phyloP scores from a whole-genome alignment of 2,329 filamentous ascomycete genomes.

The Neofusicoccum cordaticola region DNA sequence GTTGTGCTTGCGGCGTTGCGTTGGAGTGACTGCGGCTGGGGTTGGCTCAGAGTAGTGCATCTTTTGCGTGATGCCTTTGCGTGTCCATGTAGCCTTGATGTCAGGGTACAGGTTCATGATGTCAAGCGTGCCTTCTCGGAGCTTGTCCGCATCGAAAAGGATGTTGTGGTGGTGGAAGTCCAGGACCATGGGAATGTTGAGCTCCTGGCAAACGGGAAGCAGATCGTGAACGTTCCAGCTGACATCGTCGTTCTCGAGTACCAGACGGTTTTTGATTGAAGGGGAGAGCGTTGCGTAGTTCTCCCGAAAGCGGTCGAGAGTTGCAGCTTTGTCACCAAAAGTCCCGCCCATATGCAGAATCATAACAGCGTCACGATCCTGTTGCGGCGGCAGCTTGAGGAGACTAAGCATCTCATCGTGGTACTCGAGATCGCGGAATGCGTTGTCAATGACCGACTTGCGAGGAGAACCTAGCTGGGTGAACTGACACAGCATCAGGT shows the following conservation, averaged over 20 bases:
- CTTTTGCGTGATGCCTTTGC: slow-evolving; percentile 84
- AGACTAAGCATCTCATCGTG: slow-evolving; percentile 82
- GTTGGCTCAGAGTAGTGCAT: slow-evolving; percentile 94
- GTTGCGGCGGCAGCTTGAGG: slow-evolving; percentile 72
- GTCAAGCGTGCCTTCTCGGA: slow-evolving; percentile 81
- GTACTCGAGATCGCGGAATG: slow-evolving; percentile 80
- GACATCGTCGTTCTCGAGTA: slow-evolving; percentile 93
- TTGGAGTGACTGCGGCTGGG: slow-evolving; percentile 70
- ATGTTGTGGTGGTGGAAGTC: slow-evolving; percentile 98
- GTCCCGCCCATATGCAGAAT: slow-evolving; percentile 90
- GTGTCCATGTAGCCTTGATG: slow-evolving; percentile 79
- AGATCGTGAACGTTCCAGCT: slow-evolving; percentile 90
- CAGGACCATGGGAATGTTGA: slow-evolving; percentile 89
- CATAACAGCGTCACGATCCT: slow-evolving; percentile 85
- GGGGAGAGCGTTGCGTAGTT: slow-evolving; percentile 68
- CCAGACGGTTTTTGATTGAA: slow-evolving; percentile 73
- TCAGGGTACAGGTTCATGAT: slow-evolving; percentile 72
- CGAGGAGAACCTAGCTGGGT: slow-evolving; percentile 87
- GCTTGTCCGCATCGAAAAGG: slow-evolving; percentile 67
- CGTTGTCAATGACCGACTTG: slow-evolving; percentile 69
- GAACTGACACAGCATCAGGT: slow-evolving; percentile 52
- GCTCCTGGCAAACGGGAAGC: slow-evolving; percentile 82
- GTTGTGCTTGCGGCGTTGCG: slow-evolving; percentile 81
- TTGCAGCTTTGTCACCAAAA: slow-evolving; percentile 81
- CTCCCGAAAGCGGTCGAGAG: slow-evolving; percentile 71